Evolutionary conservation across 2,329 filamentous ascomycete species (phyloP).

Genomic region (Colletotrichum sojae): DNA sequence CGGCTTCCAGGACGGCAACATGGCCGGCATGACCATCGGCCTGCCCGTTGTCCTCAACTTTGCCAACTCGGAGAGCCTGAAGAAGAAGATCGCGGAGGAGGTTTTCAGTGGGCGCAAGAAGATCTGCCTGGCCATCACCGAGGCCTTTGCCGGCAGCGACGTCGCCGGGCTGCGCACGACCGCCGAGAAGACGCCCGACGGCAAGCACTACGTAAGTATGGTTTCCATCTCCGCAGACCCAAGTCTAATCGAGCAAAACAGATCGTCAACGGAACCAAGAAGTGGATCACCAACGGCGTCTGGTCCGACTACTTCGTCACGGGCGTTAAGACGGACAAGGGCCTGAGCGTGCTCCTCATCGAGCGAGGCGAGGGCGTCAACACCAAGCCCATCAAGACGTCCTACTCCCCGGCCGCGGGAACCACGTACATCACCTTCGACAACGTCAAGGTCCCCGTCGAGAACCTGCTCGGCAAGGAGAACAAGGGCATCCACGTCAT

Average conservation of each 20-base stretch:
- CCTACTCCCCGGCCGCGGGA: slow-evolving; percentile 83
- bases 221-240: slow-evolving; percentile 45
- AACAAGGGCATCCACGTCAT: slow-evolving; percentile 90
- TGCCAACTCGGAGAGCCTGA: slow-evolving; percentile 76
- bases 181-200: slow-evolving; percentile 81
- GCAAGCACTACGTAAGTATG: slow-evolving; percentile 76
- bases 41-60: slow-evolving; percentile 86
- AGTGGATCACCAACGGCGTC: slow-evolving; percentile 88
- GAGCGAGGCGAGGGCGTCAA: slow-evolving; percentile 81
- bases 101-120: slow-evolving; percentile 87
- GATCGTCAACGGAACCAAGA: slow-evolving; percentile 81
- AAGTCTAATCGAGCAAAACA: slow-evolving; percentile 36
- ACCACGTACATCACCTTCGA: slow-evolving; percentile 87
- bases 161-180: slow-evolving; percentile 86
- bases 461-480: slow-evolving; percentile 84
- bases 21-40: slow-evolving; percentile 89
- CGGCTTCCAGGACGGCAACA: slow-evolving; percentile 89
- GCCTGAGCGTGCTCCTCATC: slow-evolving; percentile 83
- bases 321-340: slow-evolving; percentile 84
- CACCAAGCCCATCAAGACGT: slow-evolving; percentile 84
- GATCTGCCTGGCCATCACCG: slow-evolving; percentile 89
- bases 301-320: slow-evolving; percentile 89
- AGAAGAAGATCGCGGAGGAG: slow-evolving; percentile 77
- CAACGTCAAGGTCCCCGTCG: slow-evolving; percentile 86
- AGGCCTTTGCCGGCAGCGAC: slow-evolving; percentile 89